These are phyloP conservation scores for Candida parachauliodes DNA, from an alignment of 805 yeast genomes.

Conservation along the genomic window DNA sequence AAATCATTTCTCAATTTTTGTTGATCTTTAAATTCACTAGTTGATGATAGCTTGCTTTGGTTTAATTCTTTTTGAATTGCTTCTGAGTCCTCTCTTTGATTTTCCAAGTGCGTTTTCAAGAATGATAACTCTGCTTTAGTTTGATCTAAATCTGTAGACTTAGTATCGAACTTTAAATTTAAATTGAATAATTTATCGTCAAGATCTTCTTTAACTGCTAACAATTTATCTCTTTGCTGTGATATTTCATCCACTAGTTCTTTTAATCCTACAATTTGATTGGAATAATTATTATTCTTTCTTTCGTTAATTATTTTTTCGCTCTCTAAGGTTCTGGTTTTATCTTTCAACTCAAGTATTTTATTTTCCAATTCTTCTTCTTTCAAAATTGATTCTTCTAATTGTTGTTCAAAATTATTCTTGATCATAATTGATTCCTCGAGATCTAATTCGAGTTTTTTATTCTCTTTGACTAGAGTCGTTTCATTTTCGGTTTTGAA, in stretches of 20 bases:
- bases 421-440: conserved; percentile 40
- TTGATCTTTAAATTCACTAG: conserved; percentile 31
- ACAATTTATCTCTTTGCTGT: conserved; percentile 58
- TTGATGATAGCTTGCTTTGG: conserved; percentile 24
- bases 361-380: conserved; percentile 33
- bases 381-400: conserved; percentile 39
- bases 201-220: conserved; percentile 31
- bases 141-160: conserved; percentile 19
- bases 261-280: conserved; percentile 55
- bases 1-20: conserved; percentile 45
- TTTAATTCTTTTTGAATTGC: conserved; percentile 32
- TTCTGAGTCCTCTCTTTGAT: conserved; percentile 30
- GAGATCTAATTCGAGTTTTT: conserved; percentile 55
- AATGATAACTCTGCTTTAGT: conserved; percentile 26
- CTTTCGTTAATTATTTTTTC: conserved; percentile 35
- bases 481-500: conserved; percentile 62
- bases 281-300: conserved; percentile 30
- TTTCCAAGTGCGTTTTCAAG: conserved; percentile 32
- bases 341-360: conserved; percentile 25
- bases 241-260: conserved; percentile 58
- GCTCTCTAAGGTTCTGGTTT: conserved; percentile 26
- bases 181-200: conserved; percentile 29
- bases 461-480: conserved; percentile 58
- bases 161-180: conserved; percentile 24
- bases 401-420: conserved; percentile 24